phyloP scores from a whole-genome alignment of 768 basidiomycete genomes.

The Amyloporia xantha region DNA sequence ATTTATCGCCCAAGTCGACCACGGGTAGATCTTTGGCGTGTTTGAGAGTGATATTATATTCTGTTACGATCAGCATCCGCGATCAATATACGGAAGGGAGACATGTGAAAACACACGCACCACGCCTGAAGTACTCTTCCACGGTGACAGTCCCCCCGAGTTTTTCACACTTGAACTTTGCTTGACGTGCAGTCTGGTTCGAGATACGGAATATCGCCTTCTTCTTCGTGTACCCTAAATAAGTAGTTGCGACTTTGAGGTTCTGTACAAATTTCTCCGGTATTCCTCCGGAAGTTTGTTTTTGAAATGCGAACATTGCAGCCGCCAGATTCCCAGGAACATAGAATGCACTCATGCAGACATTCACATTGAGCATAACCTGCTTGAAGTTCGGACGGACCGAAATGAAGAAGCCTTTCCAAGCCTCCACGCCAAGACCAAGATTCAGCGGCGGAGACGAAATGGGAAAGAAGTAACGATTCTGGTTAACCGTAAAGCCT shows the following conservation, averaged over 20 bases:
- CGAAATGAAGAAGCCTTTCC: conserved; percentile 44
- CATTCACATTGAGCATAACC: conserved; percentile 45
- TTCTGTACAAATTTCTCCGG: conserved; percentile 41
- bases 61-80: conserved; percentile 27
- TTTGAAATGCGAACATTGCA: conserved; percentile 41
- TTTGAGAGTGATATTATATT: conserved; percentile 44
- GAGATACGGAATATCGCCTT: conserved; percentile 26
- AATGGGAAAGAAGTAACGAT: conserved; percentile 45
- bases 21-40: conserved; percentile 29
- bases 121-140: conserved; percentile 50
- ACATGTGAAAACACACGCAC: conserved; percentile 31
- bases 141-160: conserved; percentile 48
- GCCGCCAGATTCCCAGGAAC: conserved; percentile 55
- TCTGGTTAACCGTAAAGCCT: conserved; percentile 45
- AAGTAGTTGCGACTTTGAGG: conserved; percentile 47
- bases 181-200: conserved; percentile 10
- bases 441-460: conserved; percentile 13
- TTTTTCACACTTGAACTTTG: conserved; percentile 49
- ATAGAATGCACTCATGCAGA: conserved; percentile 46
- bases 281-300: conserved; percentile 34
- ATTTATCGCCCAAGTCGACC: conserved; percentile 24
- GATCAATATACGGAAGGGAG: not conserved
- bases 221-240: conserved; percentile 49
- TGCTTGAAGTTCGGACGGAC: conserved; percentile 38
- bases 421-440: conserved; percentile 34